These are phyloP conservation scores for Umbelopsis vinacea DNA, from an alignment of 192 early-diverging fungal genomes.

Conservation along the genomic window DNA sequence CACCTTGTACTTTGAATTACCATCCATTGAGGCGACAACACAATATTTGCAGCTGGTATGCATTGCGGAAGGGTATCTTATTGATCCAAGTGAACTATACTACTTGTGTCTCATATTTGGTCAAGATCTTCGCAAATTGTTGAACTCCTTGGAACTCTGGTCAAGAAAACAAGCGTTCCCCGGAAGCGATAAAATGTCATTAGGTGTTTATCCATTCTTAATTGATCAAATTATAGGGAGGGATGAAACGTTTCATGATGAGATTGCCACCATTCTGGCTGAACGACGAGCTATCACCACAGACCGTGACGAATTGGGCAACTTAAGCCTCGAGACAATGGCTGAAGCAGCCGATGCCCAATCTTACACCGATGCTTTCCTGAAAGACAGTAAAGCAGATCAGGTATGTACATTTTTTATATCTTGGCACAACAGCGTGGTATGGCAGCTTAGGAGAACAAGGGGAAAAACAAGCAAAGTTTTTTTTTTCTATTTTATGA, in stretches of 20 bases:
- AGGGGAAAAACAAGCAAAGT: not conserved
- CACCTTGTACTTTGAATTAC: slow-evolving; percentile 11
- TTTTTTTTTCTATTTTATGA: slow-evolving; percentile 2
- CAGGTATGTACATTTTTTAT: slow-evolving; percentile 1
- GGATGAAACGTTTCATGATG: not conserved
- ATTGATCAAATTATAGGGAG: slow-evolving; percentile 17
- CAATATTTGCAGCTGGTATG: slow-evolving; percentile 28
- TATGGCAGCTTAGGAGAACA: slow-evolving; percentile 1
- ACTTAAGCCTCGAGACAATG: not conserved
- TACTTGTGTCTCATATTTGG: slow-evolving; percentile 22
- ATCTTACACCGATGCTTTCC: slow-evolving; percentile 2
- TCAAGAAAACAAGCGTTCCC: slow-evolving; percentile 11
- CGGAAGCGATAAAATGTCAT: not conserved
- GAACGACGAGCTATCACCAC: slow-evolving; percentile 6
- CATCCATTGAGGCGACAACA: slow-evolving; percentile 7
- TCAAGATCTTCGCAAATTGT: slow-evolving; percentile 22
- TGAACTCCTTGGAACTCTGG: slow-evolving; percentile 33
- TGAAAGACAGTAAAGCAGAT: not conserved
- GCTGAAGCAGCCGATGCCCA: not conserved
- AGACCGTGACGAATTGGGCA: not conserved
- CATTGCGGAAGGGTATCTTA: slow-evolving; percentile 25
- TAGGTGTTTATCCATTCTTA: slow-evolving; percentile 1
- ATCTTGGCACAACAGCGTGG: not conserved
- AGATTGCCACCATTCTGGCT: not conserved
- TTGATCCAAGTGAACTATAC: slow-evolving; percentile 22